Evolutionary conservation across 208 protist species (phyloP).

Genomic region (Acanthamoeba castellanii): DNA sequence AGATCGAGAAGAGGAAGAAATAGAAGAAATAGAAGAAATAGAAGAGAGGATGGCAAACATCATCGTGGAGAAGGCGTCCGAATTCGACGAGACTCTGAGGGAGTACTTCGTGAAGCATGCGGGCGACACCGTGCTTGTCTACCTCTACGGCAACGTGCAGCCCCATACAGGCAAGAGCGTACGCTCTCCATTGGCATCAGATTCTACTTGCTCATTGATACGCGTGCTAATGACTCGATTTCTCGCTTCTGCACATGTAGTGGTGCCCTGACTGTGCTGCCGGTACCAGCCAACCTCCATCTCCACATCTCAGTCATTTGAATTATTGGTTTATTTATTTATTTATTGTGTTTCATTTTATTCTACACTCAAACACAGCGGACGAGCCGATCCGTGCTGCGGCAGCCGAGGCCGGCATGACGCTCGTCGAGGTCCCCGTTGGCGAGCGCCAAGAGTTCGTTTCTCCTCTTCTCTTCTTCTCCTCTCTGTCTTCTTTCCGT

Average conservation of each 20-base stretch:
- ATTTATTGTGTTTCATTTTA: no score
- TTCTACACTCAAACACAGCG: background rate
- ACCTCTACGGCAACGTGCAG: background rate
- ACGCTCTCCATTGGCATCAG: no score
- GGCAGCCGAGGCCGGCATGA: background rate
- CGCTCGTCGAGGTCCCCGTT: background rate
- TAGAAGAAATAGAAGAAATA: background rate
- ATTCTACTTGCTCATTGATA: background rate
- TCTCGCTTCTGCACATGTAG: background rate
- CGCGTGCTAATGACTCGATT: no score
- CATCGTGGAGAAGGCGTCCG: background rate
- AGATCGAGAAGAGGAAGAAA: background rate
- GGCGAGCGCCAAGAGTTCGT: conserved; percentile 7
- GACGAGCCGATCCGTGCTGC: background rate
- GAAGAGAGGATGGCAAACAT: background rate
- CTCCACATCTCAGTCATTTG: no score
- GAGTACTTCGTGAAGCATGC: background rate
- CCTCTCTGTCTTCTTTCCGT: no score
- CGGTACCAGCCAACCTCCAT: background rate
- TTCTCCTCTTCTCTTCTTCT: no score
- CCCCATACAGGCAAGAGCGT: background rate
- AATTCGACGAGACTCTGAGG: background rate
- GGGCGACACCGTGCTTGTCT: background rate
- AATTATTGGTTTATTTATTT: no score
- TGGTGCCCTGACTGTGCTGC: conserved; percentile 8